Evolutionary conservation across 495 filamentous ascomycete species (phyloP), one percentile per base, ranked within the genome.

Genomic region (Penicillium cosmopolitanum): DNA sequence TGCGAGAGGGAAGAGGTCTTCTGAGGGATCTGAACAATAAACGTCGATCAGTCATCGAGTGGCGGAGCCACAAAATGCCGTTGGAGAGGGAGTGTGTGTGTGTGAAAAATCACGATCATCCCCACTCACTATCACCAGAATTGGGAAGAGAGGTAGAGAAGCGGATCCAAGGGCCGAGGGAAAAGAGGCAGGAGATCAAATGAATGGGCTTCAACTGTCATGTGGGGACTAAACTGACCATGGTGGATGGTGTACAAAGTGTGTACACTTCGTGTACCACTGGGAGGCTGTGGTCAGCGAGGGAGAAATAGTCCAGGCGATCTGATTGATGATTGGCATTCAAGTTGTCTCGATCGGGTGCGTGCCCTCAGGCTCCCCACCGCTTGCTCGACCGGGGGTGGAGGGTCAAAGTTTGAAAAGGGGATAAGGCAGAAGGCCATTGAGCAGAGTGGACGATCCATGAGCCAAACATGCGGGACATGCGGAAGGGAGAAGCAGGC

Each of bases 231-330:
- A 36, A 53, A 42, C 50, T 44, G 42, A 44, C 42, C 42, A 44
- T 19, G 42, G 42, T 18, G 13, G 8, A 40, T 5, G 28, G 6
- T 31, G 28, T 31, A 31, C 28, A 9, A n/a, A n/a, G 8, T 31
- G 28, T 31, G 4, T 31, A 9, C 8, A 31, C 28, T 31, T 31
- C 28, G 28, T 31, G 28, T 31, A 36, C 43, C 48, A 56, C 19
- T 51, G 21, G 50, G 4, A 57, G 42, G 42, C n/a, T 16, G 42
- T 44, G 42, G 36, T 7, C 42, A 44, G 42, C 42, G 15, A 19
- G 42, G 63, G 64, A 66, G 38, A 55, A 66, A 36, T 23, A 43
- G 21, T 65, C 66, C 63, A 48, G 31, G 23, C 19, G 38, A 63
- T 51, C 25, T 63, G 51, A 61, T 66, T 66, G 50, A 19, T 15